Base-by-base conservation (phyloP, 257 asterid species). In the Nicotiana knightiana region DNA sequence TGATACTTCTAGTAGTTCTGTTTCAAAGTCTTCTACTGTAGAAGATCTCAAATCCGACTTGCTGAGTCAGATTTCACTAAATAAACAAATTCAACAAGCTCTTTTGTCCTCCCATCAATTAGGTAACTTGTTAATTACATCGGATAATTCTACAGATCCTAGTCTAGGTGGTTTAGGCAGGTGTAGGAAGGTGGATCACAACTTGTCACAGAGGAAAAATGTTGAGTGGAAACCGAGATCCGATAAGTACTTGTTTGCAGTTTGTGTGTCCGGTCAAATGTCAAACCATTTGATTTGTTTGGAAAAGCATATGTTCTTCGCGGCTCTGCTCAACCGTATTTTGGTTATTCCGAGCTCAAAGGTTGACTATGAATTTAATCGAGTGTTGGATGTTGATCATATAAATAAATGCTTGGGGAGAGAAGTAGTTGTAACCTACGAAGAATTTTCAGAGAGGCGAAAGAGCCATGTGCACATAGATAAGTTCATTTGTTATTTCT, bases 241-340 rank as follows among this genome's bases (percentile, higher is more conserved):
- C 6, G 82, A 88, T 84, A 96, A 93, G 94, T 94, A 90, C 81
- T 88, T 96, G 90, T 90, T 96, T 82, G 98, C 98, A 0, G 87
- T 96, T 77, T 96, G 99, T 82, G 91, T 89, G 43, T 96, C 98
- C 2, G 98, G 99, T 6, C 99, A 96, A 87, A 94, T 96, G 98
- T 96, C 99, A 2, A 96, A 96, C 84, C 99, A 90, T 88, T 90
- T 96, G 94, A 93, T 94, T 84, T 96, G 99, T 86, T 87, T 96
- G 81, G 99, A 94, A 91, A 96, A 93, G 87, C 99, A 94, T 81
- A 92, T 94, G 98, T 91, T 94, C 82, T 96, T 96, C 51, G 99
- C 99, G 1, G 97, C 99, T 43, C 61, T 92, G 89, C 90, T 96
- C 76, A 90, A 91, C 68, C 91, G 98, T 16, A 54, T 92, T n/a